Evolutionary conservation across 192 early-diverging fungal species (phyloP).

Genomic region (Coemansia sp.): DNA sequence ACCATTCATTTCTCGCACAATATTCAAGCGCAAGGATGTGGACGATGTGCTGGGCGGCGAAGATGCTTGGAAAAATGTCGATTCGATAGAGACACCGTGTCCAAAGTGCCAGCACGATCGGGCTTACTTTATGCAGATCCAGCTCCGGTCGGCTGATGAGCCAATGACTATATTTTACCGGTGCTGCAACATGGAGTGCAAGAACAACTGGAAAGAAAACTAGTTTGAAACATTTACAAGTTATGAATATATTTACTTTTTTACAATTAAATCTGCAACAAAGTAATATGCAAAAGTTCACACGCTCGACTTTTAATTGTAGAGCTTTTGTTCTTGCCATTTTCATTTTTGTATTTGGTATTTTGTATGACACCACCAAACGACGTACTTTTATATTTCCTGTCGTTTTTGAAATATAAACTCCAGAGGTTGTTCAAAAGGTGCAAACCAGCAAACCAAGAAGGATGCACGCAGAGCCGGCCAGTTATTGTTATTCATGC

Average conservation of each 20-base stretch:
- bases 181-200: constrained; percentile 70
- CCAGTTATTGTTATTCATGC: constrained; percentile 35
- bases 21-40: constrained; percentile 77
- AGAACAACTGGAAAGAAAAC: constrained; percentile 71
- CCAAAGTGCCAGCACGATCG: constrained; percentile 68
- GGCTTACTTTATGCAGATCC: constrained; percentile 85
- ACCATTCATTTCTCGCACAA: constrained; percentile 63
- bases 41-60: constrained; percentile 94
- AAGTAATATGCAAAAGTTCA: too few species aligned
- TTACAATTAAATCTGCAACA: too few species aligned
- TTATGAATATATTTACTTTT: too few species aligned
- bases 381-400: background rate
- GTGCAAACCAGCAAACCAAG: background rate
- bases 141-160: constrained; percentile 92
- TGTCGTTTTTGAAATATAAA: background rate
- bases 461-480: background rate
- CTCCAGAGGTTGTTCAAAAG: background rate
- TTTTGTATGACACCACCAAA: background rate
- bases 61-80: constrained; percentile 87
- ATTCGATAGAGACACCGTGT: constrained; percentile 59
- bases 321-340: too few species aligned
- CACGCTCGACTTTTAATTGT: too few species aligned
- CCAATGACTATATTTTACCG: constrained; percentile 92
- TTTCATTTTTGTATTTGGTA: background rate
- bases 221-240: constrained; percentile 14